Evolutionary conservation across 1,284 basidiomycete genomes (phyloP).

Genomic region (Earliella scabrosa): DNA sequence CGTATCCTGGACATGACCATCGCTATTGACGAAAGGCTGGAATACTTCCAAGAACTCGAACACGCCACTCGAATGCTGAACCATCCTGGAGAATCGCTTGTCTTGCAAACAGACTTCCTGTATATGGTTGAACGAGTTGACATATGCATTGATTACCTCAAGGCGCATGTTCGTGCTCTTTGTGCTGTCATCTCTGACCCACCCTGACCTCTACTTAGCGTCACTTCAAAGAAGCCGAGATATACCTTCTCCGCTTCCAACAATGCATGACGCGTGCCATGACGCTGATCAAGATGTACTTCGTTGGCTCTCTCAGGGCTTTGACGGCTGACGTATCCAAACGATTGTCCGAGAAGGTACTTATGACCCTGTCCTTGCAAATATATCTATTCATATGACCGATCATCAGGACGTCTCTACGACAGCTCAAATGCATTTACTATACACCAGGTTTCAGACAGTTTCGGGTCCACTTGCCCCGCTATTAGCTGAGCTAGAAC

Average conservation of each 20-base stretch:
- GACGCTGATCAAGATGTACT: conserved; percentile 95
- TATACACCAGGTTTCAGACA: conserved; percentile 86
- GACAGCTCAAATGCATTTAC: conserved; percentile 81
- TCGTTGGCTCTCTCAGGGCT: conserved; percentile 80
- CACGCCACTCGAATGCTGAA: conserved; percentile 90
- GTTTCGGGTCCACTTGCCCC: conserved; percentile 76
- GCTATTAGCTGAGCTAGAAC: conserved; percentile 83
- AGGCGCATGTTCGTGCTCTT: conserved; percentile 69
- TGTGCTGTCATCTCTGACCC: background rate
- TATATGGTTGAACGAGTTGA: conserved; percentile 94
- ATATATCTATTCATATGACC: too few species aligned
- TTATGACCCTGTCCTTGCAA: conserved; percentile 8
- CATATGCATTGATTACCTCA: conserved; percentile 88
- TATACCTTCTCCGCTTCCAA: conserved; percentile 91
- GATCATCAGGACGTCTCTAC: conserved; percentile 79
- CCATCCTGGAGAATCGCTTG: conserved; percentile 88
- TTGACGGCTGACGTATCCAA: conserved; percentile 76
- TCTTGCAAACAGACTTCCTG: conserved; percentile 86
- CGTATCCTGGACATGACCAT: conserved; percentile 78
- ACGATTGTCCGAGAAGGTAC: conserved; percentile 74
- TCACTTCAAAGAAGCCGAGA: conserved; percentile 87
- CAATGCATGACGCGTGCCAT: conserved; percentile 96
- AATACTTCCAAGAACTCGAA: conserved; percentile 93
- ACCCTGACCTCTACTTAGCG: conserved; percentile 51
- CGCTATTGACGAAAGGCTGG: conserved; percentile 75